Evolutionary conservation across 495 filamentous ascomycete species (phyloP).

Genomic region (Aspergillus olivimuriae): DNA sequence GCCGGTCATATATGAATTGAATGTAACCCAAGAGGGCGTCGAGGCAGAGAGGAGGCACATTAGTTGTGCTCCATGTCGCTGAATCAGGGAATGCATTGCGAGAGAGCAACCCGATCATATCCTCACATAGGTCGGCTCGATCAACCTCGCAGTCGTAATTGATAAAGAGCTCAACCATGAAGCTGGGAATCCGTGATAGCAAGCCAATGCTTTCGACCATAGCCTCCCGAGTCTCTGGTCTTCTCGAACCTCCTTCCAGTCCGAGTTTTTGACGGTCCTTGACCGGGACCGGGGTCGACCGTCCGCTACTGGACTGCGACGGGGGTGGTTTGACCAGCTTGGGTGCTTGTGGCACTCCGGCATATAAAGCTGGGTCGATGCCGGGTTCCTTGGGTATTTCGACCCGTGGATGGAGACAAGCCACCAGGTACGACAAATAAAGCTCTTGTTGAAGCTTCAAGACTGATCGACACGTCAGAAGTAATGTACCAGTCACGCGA

Average conservation of each 20-base stretch:
- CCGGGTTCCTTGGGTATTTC: constrained; percentile 87
- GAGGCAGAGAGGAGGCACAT: constrained; percentile 90
- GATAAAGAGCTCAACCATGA: constrained; percentile 90
- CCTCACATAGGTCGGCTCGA: constrained; percentile 86
- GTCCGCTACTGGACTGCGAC: constrained; percentile 71
- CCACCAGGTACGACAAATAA: constrained; percentile 88
- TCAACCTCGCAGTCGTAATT: constrained; percentile 98
- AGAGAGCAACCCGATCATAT: constrained; percentile 87
- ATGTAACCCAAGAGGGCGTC: constrained; percentile 88
- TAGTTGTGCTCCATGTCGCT: constrained; percentile 98
- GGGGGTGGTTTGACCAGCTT: constrained; percentile 77
- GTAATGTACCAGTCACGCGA: constrained; percentile 81
- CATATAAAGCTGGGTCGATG: constrained; percentile 87
- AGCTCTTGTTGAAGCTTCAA: constrained; percentile 96
- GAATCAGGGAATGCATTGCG: constrained; percentile 95
- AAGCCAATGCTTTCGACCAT: constrained; percentile 98
- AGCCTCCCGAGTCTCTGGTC: constrained; percentile 90
- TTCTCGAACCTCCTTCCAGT: constrained; percentile 84
- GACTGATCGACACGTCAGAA: constrained; percentile 87
- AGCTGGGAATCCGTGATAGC: constrained; percentile 83
- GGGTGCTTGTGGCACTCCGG: constrained; percentile 86
- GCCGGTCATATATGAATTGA: constrained; percentile 80
- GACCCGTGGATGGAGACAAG: constrained; percentile 85
- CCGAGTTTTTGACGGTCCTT: constrained; percentile 91
- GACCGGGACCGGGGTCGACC: constrained; percentile 87